Percentiles rank a stretch among this genome's conserved stretches.
Conservation (phyloP, 805 yeast genomes). For the Deakozyma indianensis region DNA sequence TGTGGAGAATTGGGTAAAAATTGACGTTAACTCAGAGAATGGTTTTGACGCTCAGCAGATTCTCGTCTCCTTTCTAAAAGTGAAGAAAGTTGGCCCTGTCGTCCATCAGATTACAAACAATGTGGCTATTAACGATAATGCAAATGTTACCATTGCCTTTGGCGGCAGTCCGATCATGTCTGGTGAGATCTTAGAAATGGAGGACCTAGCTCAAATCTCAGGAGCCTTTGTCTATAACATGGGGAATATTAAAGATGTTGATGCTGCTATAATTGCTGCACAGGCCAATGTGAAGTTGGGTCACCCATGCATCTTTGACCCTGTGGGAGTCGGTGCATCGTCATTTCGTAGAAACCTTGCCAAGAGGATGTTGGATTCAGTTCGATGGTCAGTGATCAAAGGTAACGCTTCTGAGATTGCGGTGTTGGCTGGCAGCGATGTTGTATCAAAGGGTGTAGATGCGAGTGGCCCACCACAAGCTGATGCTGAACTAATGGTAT, state of each 20-base stretch:
- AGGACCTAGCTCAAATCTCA: slow-evolving; percentile 45
- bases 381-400: slow-evolving; percentile 50
- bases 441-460: slow-evolving; percentile 10
- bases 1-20: background rate
- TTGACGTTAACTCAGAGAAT: background rate
- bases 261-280: slow-evolving; percentile 30
- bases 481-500: slow-evolving; percentile 8
- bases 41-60: background rate
- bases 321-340: slow-evolving; percentile 89
- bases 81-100: slow-evolving; percentile 33
- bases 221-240: slow-evolving; percentile 53
- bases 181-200: slow-evolving; percentile 52
- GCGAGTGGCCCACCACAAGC: slow-evolving; percentile 8
- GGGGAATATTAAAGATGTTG: slow-evolving; percentile 34
- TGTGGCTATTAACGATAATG: slow-evolving; percentile 81
- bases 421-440: slow-evolving; percentile 32
- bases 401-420: slow-evolving; percentile 78
- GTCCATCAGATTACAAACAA: slow-evolving; percentile 80
- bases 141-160: slow-evolving; percentile 69
- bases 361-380: slow-evolving; percentile 35
- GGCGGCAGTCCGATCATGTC: slow-evolving; percentile 89
- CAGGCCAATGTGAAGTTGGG: slow-evolving; percentile 39
- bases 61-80: slow-evolving; percentile 9
- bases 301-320: slow-evolving; percentile 66
- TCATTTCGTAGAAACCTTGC: slow-evolving; percentile 36